These are phyloP conservation scores for Akanthomyces dipterigenus DNA, from an alignment of 2,329 filamentous ascomycete species.

Conservation along the genomic window DNA sequence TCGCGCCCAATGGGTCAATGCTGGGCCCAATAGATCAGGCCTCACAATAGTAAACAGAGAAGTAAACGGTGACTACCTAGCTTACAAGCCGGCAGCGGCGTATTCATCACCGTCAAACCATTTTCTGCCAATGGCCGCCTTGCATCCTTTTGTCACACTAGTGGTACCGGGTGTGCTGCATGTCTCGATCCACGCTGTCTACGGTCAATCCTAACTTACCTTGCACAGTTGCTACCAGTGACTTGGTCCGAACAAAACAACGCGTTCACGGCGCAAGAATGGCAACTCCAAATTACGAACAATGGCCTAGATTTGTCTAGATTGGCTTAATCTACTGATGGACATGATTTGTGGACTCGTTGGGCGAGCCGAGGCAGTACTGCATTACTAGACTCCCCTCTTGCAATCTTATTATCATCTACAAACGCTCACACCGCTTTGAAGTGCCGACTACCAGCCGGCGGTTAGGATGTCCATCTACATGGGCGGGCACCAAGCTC, in stretches of 20 bases:
- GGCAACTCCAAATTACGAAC: background rate
- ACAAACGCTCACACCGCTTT: background rate
- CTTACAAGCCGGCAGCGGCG: background rate
- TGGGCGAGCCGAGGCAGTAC: background rate
- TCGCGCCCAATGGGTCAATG: background rate
- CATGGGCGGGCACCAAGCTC: slow-evolving; percentile 6
- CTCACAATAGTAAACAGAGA: background rate
- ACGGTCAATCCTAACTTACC: too few relatives aligned
- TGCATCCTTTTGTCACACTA: background rate
- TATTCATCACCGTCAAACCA: too few relatives aligned
- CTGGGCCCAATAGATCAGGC: background rate
- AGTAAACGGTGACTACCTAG: background rate
- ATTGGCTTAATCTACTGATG: background rate
- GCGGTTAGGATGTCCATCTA: background rate
- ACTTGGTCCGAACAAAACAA: too few relatives aligned
- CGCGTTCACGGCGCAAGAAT: background rate
- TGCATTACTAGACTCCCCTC: background rate
- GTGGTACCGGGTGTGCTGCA: background rate
- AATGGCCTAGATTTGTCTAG: background rate
- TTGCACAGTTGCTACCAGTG: background rate
- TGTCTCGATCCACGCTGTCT: background rate
- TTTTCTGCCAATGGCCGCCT: background rate
- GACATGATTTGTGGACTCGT: too few relatives aligned
- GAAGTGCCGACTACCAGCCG: background rate
- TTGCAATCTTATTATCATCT: background rate